Evolutionary conservation across 2,329 filamentous ascomycete genomes (phyloP), one percentile per base, ranked within the genome.

Genomic region (Pestalotiopsis fici): DNA sequence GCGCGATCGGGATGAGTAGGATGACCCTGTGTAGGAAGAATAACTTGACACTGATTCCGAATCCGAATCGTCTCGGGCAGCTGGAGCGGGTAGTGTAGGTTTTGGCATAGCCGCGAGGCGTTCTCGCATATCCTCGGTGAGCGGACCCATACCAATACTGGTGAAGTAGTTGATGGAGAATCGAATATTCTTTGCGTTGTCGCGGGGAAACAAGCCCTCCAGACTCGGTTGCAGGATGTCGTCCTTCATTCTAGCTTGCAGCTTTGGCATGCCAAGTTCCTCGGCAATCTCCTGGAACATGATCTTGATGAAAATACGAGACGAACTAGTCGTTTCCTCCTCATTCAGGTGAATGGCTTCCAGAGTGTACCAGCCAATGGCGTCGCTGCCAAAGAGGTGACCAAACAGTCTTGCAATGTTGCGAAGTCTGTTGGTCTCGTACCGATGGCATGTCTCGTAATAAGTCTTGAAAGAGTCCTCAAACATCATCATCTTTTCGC

Each of bases 151-250:
- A 67, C 95, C 94, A 74, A 99, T 97, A 75, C 94, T 96, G 11
- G 96, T 99, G 79, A 99, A 98, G 86, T 98, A 99, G 82, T 99
- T 99, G 90, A 99, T 97, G 63, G 95, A 93, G 85, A 99, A 99
- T 65, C 95, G 90, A 50, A 95, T 94, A 80, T 98, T 96, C 76
- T 93, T 91, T 27, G 94, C 89, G 75, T 94, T 93, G 78, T 98
- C 95, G 69, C 85, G 91, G 0, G 96, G 96, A 85, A 99, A 98
- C 56, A 99, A 83, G 35, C 95, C 95, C 50, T 91, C 89, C 68
- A 98, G 89, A 77, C 88, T 92, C 62, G 94, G 89, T 69, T 91
- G 90, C 50, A 98, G 84, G 62, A 89, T 87, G 56, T 96, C 92
- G 72, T 97, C 94, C 71, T 86, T 89, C 80, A 98, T 86, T 21